Conservation (phyloP, 2,329 filamentous ascomycete species). For the Cadophora luteo-olivacea region DNA sequence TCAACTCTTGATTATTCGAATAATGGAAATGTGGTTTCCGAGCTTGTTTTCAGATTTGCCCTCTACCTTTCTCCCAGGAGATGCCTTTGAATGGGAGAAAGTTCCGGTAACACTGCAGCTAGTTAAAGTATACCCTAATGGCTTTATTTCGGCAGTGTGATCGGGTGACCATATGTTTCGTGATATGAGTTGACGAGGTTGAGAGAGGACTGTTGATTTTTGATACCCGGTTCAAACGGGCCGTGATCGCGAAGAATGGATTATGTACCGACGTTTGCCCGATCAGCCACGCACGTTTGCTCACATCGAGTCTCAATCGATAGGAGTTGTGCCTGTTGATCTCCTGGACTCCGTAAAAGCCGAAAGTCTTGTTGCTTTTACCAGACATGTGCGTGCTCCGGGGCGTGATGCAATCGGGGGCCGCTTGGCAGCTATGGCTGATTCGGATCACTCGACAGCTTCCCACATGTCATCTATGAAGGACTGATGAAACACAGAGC, state of each 20-base stretch:
- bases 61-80: not conserved
- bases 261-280: slow-evolving; percentile 1
- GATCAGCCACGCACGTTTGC: not conserved
- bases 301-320: not conserved
- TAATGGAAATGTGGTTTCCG: no score
- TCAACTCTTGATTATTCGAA: not conserved
- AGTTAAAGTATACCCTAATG: not conserved
- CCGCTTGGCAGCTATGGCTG: slow-evolving; percentile 1
- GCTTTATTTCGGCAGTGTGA: not conserved
- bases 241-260: not conserved
- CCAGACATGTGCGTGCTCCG: not conserved
- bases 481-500: no score
- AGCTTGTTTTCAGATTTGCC: not conserved
- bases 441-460: not conserved
- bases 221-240: not conserved
- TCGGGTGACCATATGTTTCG: slow-evolving; percentile 7
- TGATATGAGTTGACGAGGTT: not conserved
- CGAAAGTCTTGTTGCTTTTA: not conserved
- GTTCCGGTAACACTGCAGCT: not conserved
- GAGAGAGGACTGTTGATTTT: not conserved
- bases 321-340: slow-evolving; percentile 7
- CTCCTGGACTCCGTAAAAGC: not conserved
- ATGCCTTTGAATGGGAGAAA: not conserved
- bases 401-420: not conserved
- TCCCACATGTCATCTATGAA: no score